Evolutionary conservation across 768 basidiomycete genomes (phyloP), one percentile per base, ranked within the genome.

Genomic region (Boletus huronensis): DNA sequence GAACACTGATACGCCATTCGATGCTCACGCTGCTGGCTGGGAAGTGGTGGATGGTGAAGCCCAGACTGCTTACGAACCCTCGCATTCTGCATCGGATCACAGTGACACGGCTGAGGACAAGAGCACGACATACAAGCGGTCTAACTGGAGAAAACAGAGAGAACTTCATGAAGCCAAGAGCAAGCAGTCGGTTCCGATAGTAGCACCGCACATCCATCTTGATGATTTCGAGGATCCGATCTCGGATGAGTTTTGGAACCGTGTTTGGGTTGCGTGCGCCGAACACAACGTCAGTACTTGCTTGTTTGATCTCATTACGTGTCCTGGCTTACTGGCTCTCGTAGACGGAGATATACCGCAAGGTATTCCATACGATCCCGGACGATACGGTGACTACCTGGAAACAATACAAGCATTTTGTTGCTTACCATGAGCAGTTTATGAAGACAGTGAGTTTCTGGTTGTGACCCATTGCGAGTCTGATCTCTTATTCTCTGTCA

Each of bases 261-360:
- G 88, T 56, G 80, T 89, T 35, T 99, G 97, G 96, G 77, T 87
- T 3, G 84, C 90, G 14, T 85, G 83, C 46, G 94, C 96, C 0
- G 82, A 82, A 21, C 87, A 94, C 62, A 99, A 98, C 69, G 93
- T 95, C 50, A 58, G 89, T 7, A 26, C 2, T 36, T 75, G 31
- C 32, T 57, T 31, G 17, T 25, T 40, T 26, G 14, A 13, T 45
- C 41, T 31, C 16, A n/a, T 5, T 13, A 28, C 5, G 5, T 48
- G 13, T 23, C 25, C 28, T n/a, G 43, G 11, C 58, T 60, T 6
- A 56, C n/a, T 14, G 6, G 31, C 48, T 50, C 14, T 48, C 53
- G 11, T 55, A 95, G 93, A 99, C 96, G 57, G 91, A 96, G 68
- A 93, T 98, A 59, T 98, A 83, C 73, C 87, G 94, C 52, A 95